Base-by-base conservation (phyloP, 2,329 filamentous ascomycete genomes). In the Penicillium corylophilum region DNA sequence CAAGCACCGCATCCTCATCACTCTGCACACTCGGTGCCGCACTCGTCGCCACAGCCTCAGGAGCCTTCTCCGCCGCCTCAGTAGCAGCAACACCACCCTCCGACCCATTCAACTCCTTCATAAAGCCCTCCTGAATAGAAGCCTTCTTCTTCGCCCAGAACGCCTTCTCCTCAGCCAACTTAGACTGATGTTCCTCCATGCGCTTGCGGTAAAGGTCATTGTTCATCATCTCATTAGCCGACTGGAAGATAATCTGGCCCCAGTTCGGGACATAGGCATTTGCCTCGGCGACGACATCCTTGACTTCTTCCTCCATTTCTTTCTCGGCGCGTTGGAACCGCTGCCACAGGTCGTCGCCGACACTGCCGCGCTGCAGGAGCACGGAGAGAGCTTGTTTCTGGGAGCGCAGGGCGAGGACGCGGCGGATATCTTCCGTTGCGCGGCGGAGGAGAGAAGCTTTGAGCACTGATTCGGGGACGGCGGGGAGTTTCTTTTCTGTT, bases 181-280 rank as follows among this genome's bases (percentile, higher is more conserved):
- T 87, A 24, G 79, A 76, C 64, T 92, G 85, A 52, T 96, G 84
- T 56, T 91, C 87, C 42, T 86, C 82, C 18, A 96, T 80, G 44
- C 86, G 83, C 59, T 86, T 80, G 60, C 90, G 88, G 66, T 96
- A 82, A 42, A 85, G 76, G 38, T 83, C 82, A 75, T 96, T 96
- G 67, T 90, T 87, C 53, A 88, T 85, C 74, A 99, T 96, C 74
- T 99, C 94, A 74, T 95, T 95, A 49, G 94, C 94, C 41, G 89
- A 92, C 74, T 99, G 94, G 82, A 99, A 99, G 71, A 99, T 97
- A 50, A 83, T 85, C 69, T 94, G 87, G 55, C 94, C 94, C 94
- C 94, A 99, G 71, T 87, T 87, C 44, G 89, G 87, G 1, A 84
- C 81, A 58, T 96, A 88, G 18, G 89, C 91, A 70, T 97, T 97